These are phyloP conservation scores for Tetrapisispora arboricola DNA, from an alignment of 805 yeast genomes.

Conservation along the genomic window DNA sequence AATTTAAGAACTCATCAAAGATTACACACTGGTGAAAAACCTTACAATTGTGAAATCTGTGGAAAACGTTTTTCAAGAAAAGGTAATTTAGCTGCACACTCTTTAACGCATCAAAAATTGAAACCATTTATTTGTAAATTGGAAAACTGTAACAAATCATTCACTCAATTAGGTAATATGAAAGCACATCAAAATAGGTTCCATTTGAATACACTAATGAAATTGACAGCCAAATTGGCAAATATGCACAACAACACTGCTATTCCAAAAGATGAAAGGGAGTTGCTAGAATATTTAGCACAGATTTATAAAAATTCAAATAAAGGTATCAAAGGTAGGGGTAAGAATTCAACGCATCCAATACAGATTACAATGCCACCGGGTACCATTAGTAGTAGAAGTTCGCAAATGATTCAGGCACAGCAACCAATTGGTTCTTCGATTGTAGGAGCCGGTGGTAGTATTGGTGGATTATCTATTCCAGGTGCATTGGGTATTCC, in stretches of 20 bases:
- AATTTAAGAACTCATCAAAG: constrained; percentile 77
- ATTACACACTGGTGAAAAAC: constrained; percentile 87
- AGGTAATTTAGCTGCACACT: constrained; percentile 86
- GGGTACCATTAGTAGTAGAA: background rate
- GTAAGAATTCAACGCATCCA: constrained; percentile 35
- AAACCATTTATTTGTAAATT: constrained; percentile 74
- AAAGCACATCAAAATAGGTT: constrained; percentile 91
- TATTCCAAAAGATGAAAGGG: constrained; percentile 54
- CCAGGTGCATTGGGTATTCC: background rate
- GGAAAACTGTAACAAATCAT: constrained; percentile 73
- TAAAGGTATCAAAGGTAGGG: constrained; percentile 87
- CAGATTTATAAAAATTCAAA: constrained; percentile 78
- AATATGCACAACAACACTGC: constrained; percentile 42
- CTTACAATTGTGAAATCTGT: constrained; percentile 72
- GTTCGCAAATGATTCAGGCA: background rate
- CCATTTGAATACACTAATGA: constrained; percentile 61
- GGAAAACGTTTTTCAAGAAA: constrained; percentile 73
- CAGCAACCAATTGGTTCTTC: background rate
- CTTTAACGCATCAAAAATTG: constrained; percentile 65
- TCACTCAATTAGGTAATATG: constrained; percentile 86
- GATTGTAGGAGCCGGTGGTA: background rate
- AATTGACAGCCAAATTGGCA: constrained; percentile 57
- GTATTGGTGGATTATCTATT: background rate
- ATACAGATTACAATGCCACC: background rate
- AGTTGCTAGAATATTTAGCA: constrained; percentile 66